These are phyloP conservation scores for Heliosperma pusillum DNA, from an alignment of 148 eudicot genomes.

Conservation along the genomic window DNA sequence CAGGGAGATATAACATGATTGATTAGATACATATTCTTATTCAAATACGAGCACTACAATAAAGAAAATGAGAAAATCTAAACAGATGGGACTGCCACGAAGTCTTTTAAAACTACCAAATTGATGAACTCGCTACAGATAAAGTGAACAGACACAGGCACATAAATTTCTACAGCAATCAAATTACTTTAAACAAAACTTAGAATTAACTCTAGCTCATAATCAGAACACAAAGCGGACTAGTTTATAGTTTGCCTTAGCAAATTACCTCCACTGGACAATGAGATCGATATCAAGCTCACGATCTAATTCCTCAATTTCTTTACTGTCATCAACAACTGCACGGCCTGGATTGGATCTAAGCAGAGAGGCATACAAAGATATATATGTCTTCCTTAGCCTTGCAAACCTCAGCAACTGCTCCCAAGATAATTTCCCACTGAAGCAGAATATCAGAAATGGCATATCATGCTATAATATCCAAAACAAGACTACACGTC, in stretches of 20 bases:
- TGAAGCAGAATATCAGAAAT: constrained; percentile 35
- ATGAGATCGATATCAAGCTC: constrained; percentile 89
- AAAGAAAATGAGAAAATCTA: neutral
- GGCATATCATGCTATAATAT: constrained; percentile 9
- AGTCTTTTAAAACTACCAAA: neutral
- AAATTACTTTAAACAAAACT: neutral
- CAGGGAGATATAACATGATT: too few species aligned
- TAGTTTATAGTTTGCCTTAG: neutral
- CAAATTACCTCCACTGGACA: constrained; percentile 88
- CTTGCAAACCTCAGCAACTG: constrained; percentile 74
- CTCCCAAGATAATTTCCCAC: constrained; percentile 94
- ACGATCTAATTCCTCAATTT: constrained; percentile 74
- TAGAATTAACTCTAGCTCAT: neutral
- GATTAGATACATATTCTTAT: neutral
- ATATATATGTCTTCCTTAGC: constrained; percentile 80
- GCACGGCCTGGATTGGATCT: constrained; percentile 62
- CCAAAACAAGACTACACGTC: constrained; percentile 8
- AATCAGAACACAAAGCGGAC: constrained; percentile 9
- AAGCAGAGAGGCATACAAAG: constrained; percentile 81
- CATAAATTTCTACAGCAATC: neutral
- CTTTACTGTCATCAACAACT: constrained; percentile 69
- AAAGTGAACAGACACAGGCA: constrained; percentile 1
- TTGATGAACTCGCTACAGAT: neutral
- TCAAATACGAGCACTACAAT: neutral
- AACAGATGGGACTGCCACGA: neutral